Percentiles rank a stretch among this genome's conserved stretches.
Conservation (phyloP, 805 yeast species). For the Starmerella sp. region DNA sequence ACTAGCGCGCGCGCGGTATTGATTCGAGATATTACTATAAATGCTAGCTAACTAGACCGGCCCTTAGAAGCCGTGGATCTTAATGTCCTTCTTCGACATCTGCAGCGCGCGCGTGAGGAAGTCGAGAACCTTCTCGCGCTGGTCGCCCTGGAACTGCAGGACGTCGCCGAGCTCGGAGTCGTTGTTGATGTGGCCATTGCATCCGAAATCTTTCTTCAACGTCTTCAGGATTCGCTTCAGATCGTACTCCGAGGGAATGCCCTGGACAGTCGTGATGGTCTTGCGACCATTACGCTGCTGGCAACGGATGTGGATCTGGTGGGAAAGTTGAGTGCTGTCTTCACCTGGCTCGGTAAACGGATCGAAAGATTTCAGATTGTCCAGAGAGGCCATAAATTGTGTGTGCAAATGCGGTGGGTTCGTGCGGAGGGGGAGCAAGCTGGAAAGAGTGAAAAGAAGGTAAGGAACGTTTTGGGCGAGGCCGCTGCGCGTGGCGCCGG, state of each 20-base stretch:
- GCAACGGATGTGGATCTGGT: constrained; percentile 93
- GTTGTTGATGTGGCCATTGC: constrained; percentile 95
- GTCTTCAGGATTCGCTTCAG: constrained; percentile 86
- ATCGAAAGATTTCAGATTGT: constrained; percentile 52
- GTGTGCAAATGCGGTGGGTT: constrained; percentile 6
- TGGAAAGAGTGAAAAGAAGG: background rate
- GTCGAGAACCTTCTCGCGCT: constrained; percentile 91
- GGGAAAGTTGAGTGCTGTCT: constrained; percentile 89
- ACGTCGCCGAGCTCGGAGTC: constrained; percentile 95
- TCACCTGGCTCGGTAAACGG: constrained; percentile 99
- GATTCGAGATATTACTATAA: background rate
- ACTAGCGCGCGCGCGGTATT: too few species aligned
- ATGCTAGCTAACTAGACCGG: background rate
- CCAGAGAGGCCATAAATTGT: constrained; percentile 59
- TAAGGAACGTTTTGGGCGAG: background rate
- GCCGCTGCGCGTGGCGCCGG: background rate
- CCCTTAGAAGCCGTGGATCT: constrained; percentile 88
- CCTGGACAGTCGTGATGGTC: constrained; percentile 96
- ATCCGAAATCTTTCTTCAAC: constrained; percentile 94
- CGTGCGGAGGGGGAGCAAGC: constrained; percentile 2
- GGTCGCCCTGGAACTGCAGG: constrained; percentile 97
- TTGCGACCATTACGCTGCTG: constrained; percentile 99
- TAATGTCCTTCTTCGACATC: constrained; percentile 89
- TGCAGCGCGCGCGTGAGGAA: constrained; percentile 78
- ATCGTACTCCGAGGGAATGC: constrained; percentile 90